phyloP scores from a whole-genome alignment of 2,329 filamentous ascomycete species.

The Hypoxylon sp. region DNA sequence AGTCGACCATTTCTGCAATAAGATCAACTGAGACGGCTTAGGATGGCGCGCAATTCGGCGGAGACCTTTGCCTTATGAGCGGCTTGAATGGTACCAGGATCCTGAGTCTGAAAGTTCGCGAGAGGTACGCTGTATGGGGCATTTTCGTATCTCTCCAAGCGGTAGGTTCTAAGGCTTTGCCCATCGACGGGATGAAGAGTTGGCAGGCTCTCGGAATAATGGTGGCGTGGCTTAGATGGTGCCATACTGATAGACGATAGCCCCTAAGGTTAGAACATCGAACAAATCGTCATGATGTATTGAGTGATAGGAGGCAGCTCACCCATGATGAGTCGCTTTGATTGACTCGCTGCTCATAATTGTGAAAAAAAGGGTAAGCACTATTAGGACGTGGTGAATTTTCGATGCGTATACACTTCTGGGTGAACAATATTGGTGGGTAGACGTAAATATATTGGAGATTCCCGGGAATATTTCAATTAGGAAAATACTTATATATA shows the following conservation, averaged over 20 bases:
- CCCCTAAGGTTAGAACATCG: neutral
- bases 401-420: too few species aligned
- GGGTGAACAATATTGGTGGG: too few species aligned
- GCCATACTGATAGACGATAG: conserved; percentile 1
- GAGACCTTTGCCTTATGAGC: conserved; percentile 7
- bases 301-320: neutral
- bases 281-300: neutral
- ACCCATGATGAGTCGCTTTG: conserved; percentile 21
- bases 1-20: neutral
- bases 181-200: conserved; percentile 5
- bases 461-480: too few species aligned
- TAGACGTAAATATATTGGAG: too few species aligned
- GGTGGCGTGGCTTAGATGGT: conserved; percentile 7
- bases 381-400: too few species aligned
- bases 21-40: conserved; percentile 4
- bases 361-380: too few species aligned
- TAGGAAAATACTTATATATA: too few species aligned
- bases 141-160: conserved; percentile 4
- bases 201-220: conserved; percentile 5
- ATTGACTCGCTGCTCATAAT: conserved; percentile 2
- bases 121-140: conserved; percentile 13
- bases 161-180: conserved; percentile 17
- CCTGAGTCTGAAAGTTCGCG: neutral
- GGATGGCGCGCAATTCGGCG: conserved; percentile 16
- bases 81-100: neutral